Base-by-base conservation (phyloP, 768 basidiomycete genomes). In the Boletus huronensis region DNA sequence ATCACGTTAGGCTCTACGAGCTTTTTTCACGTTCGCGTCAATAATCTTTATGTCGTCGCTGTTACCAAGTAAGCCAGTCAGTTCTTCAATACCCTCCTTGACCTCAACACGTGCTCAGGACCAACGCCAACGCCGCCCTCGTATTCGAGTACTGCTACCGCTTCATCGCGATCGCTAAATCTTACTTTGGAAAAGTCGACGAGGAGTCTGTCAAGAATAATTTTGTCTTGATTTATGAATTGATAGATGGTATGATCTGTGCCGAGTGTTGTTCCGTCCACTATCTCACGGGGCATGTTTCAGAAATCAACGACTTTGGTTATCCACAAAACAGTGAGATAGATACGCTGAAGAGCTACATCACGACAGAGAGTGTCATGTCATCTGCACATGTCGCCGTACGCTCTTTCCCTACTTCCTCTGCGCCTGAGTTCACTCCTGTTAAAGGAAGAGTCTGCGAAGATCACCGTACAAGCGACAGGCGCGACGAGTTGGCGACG, bases 301-400 rank as follows among this genome's bases (percentile, higher is more conserved):
- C 55, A 88, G 97, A 99, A 72, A 98, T 98, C 74, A 89, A 90
- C 69, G 97, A 99, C 74, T 98, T 98, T 72, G 97, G 97, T 48
- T 99, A 95, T 73, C 97, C 97, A 17, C 97, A 99, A 72, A 99
- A 98, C 69, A 97, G 96, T 58, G 97, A 99, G 72, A 93, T 90
- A 44, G 97, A 99, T 69, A 96, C 97, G 1, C 77, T 99, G 45
- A 98, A 99, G 74, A 88, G 88, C 54, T 98, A 97, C 70, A 98
- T 99, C 59, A 99, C 97, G 21, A 98, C 96, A 0, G 96, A 98
- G 73, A 94, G 94, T 60, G 85, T 98, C 40, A 87, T 95, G 57
- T 90, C 87, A 4, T 80, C 90, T 5, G 81, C 87, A n/a, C 82
- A 88, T 57, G 90, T 89, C 39, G 85, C 89, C 39, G 94, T 95